Percentiles rank a stretch among this genome's conserved stretches.
phyloP scores from a whole-genome alignment of 257 asterid species.

The Solanum ahanhuiri region DNA sequence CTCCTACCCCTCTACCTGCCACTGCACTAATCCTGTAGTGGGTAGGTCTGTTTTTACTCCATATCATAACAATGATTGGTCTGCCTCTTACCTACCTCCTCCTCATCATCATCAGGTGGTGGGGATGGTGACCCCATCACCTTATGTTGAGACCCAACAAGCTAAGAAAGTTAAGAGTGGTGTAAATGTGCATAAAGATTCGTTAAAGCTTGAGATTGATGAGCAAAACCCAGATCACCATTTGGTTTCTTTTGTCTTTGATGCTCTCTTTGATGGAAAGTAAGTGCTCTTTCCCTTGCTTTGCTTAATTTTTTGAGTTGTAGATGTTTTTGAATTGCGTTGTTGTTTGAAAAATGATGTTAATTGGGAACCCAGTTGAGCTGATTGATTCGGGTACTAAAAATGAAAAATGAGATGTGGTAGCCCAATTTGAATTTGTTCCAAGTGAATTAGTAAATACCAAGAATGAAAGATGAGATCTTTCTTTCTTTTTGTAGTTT shows the following conservation, averaged over 20 bases:
- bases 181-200: constrained; percentile 56
- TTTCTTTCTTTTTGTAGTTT: background rate
- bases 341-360: background rate
- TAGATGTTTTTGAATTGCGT: background rate
- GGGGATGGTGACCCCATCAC: constrained; percentile 17
- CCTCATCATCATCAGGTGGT: background rate
- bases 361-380: background rate
- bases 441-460: background rate
- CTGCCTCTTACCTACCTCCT: constrained; percentile 17
- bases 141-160: constrained; percentile 20
- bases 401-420: background rate
- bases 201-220: constrained; percentile 41
- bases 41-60: constrained; percentile 42
- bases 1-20: constrained; percentile 22
- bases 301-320: background rate
- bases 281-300: background rate
- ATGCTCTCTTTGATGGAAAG: constrained; percentile 62
- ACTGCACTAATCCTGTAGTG: constrained; percentile 25
- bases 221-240: constrained; percentile 32
- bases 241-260: constrained; percentile 53
- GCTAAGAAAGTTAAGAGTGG: constrained; percentile 51
- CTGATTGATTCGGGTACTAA: background rate
- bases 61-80: constrained; percentile 5
- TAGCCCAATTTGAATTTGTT: background rate
- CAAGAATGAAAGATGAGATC: background rate